Evolutionary conservation across 176 grass and related monocot species (phyloP).

Genomic region (Cenchrus purpureus): DNA sequence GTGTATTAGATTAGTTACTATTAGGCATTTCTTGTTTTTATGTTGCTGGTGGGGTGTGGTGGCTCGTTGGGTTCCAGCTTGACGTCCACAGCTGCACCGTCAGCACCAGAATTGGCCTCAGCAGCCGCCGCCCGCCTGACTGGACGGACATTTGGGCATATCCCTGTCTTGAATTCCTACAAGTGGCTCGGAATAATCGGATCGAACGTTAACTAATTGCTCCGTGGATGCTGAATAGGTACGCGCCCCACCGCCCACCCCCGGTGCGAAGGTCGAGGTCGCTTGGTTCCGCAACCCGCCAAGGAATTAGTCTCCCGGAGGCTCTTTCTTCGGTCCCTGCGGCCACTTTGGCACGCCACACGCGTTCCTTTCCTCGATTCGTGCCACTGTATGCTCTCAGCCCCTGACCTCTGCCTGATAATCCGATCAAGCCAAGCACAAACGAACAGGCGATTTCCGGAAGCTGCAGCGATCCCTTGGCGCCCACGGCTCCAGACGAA

Average conservation of each 20-base stretch:
- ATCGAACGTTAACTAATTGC: no score
- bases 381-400: not conserved
- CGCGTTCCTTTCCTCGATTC: not conserved
- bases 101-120: not conserved
- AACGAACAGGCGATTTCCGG: not conserved
- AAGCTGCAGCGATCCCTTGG: not conserved
- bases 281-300: no score
- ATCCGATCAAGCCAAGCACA: not conserved
- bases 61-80: slow-evolving; percentile 20
- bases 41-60: no score
- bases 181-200: no score
- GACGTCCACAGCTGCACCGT: not conserved
- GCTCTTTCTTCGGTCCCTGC: not conserved
- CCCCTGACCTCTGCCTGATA: not conserved
- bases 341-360: not conserved
- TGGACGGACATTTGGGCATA: not conserved
- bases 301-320: no score
- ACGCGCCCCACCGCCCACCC: no score
- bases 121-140: not conserved
- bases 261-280: no score
- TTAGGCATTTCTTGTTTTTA: not conserved
- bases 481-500: not conserved
- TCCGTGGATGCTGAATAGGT: no score
- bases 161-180: not conserved
- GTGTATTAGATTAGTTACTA: no score